These are phyloP conservation scores for Xylaria sp. DNA, from an alignment of 2,329 filamentous ascomycete genomes.

Conservation along the genomic window DNA sequence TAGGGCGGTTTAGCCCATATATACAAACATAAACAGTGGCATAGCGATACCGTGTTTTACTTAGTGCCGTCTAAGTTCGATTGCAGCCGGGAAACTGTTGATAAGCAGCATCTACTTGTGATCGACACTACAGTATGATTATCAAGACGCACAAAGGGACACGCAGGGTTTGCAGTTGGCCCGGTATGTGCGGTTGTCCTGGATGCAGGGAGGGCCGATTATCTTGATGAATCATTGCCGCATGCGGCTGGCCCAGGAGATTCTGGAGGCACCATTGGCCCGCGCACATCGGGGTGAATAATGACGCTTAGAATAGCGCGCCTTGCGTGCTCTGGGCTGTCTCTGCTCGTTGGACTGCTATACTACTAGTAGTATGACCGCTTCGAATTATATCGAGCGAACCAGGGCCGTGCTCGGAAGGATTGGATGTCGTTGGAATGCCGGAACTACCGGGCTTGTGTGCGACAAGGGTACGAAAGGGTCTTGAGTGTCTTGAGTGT, in stretches of 20 bases:
- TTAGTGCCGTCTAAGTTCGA: not conserved
- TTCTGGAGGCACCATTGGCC: slow-evolving; percentile 20
- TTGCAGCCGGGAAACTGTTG: slow-evolving; percentile 16
- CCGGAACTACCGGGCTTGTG: slow-evolving; percentile 29
- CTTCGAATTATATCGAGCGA: slow-evolving; percentile 32
- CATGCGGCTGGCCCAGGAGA: slow-evolving; percentile 26
- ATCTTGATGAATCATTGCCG: slow-evolving; percentile 37
- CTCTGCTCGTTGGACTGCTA: slow-evolving; percentile 2
- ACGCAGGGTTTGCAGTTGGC: slow-evolving; percentile 2
- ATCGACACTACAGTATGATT: slow-evolving; percentile 14
- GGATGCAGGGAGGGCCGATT: slow-evolving; percentile 27
- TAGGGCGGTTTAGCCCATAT: slow-evolving; percentile 28
- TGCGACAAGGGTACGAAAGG: slow-evolving; percentile 9
- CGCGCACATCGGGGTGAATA: slow-evolving; percentile 11
- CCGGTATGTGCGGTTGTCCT: not conserved
- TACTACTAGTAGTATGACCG: too few relatives aligned
- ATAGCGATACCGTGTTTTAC: not conserved
- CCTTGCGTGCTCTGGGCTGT: slow-evolving; percentile 38
- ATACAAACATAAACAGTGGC: slow-evolving; percentile 15
- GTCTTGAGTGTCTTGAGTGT: not conserved
- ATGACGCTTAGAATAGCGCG: slow-evolving; percentile 38
- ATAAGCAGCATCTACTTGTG: slow-evolving; percentile 28
- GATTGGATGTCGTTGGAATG: slow-evolving; percentile 34
- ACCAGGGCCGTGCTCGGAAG: slow-evolving; percentile 30
- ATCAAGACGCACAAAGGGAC: slow-evolving; percentile 17